A percentile compares a stretch with the other conserved stretches of the same genome.
phyloP scores from a whole-genome alignment of 1,284 basidiomycete species.

The Ustilago esculenta region DNA sequence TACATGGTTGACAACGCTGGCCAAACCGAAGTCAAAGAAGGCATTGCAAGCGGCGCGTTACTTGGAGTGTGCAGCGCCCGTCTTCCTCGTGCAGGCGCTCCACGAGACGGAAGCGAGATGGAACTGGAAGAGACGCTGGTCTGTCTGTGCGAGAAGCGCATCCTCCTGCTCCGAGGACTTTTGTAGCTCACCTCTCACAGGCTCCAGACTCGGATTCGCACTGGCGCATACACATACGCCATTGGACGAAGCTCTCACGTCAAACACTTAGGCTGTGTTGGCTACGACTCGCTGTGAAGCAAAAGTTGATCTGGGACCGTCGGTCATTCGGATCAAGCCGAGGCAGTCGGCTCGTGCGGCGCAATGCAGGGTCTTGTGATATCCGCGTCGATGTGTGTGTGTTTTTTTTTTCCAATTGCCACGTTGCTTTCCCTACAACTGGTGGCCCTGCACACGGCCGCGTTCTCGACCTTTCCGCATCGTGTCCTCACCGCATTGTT shows the following conservation, averaged over 20 bases:
- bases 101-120: neutral
- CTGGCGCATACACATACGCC: too few species aligned
- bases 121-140: slow-evolving; percentile 19
- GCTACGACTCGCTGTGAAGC: neutral
- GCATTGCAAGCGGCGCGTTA: slow-evolving; percentile 25
- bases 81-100: neutral
- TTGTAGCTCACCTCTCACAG: too few species aligned
- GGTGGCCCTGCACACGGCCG: slow-evolving; percentile 16
- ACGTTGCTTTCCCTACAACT: slow-evolving; percentile 2
- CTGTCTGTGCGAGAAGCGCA: slow-evolving; percentile 40
- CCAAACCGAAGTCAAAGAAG: neutral
- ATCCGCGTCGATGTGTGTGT: neutral
- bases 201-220: too few species aligned
- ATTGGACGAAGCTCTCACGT: too few species aligned
- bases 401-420: neutral
- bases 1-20: neutral
- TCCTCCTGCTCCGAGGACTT: slow-evolving; percentile 35
- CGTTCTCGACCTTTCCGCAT: too few species aligned
- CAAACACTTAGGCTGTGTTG: neutral
- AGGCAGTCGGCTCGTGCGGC: neutral
- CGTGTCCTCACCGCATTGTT: too few species aligned
- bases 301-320: too few species aligned
- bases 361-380: slow-evolving; percentile 34
- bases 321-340: too few species aligned
- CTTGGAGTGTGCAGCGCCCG: slow-evolving; percentile 25